Conservation (phyloP, 139 green algal genomes). For the Coelastrella sp. region DNA sequence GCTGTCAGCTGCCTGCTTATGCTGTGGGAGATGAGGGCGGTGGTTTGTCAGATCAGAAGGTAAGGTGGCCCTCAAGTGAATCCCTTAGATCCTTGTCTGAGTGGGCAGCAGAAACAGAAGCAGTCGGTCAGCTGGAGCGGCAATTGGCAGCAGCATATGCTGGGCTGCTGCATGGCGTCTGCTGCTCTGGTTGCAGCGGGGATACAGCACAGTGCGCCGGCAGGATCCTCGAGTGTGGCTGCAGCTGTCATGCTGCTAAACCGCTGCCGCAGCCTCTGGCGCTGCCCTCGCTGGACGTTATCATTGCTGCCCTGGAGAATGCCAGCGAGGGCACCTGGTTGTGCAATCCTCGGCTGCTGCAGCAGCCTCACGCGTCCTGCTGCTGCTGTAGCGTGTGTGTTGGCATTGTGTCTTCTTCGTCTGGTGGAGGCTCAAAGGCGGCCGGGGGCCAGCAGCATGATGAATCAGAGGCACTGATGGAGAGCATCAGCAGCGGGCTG, state of each 20-base stretch:
- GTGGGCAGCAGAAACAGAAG: not conserved
- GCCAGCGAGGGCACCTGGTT: conserved; percentile 23
- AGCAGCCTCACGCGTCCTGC: conserved; percentile 9
- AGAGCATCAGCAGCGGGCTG: conserved; percentile 2
- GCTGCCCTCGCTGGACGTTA: not conserved
- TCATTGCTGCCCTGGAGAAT: conserved; percentile 3
- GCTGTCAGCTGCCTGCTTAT: not conserved
- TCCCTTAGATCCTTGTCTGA: not conserved
- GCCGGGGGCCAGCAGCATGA: not conserved
- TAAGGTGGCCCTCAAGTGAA: not conserved
- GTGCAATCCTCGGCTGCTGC: conserved; percentile 30
- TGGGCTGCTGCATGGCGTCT: not conserved
- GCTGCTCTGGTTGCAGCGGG: conserved; percentile 23
- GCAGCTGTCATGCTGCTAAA: not conserved
- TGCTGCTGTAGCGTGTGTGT: conserved; percentile 24
- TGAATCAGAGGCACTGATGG: not conserved
- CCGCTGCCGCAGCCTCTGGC: not conserved
- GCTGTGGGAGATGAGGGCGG: too few species aligned
- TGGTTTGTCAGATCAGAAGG: too few species aligned
- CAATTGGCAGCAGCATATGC: not conserved
- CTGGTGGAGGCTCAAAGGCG: not conserved
- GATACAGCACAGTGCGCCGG: not conserved
- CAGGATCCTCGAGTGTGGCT: not conserved
- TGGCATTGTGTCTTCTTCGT: not conserved
- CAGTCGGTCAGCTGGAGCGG: too few species aligned